phyloP scores from a whole-genome alignment of 2,329 filamentous ascomycete species.

The Monilinia laxa region DNA sequence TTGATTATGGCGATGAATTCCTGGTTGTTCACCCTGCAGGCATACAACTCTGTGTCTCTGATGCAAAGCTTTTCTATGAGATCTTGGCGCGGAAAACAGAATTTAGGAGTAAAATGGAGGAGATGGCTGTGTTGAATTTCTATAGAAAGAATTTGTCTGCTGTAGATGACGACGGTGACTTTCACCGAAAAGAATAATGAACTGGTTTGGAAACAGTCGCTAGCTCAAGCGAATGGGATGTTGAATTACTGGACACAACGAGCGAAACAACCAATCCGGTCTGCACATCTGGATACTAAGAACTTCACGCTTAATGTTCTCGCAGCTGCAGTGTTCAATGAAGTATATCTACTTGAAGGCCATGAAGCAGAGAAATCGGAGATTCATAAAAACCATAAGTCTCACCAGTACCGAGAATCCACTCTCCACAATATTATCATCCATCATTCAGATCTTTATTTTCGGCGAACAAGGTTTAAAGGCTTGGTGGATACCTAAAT shows the following conservation, averaged over 20 bases:
- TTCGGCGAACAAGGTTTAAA: conserved; percentile 10
- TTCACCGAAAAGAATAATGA: conserved; percentile 16
- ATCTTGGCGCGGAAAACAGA: neutral
- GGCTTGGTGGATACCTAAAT: conserved; percentile 5
- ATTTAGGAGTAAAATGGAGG: conserved; percentile 11
- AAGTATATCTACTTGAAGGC: conserved; percentile 15
- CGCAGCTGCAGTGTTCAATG: conserved; percentile 17
- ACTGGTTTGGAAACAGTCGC: conserved; percentile 3
- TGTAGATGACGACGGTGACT: conserved; percentile 3
- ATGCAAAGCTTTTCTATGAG: neutral
- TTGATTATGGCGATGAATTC: conserved; percentile 13
- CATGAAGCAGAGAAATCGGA: neutral
- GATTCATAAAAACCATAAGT: neutral
- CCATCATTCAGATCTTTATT: neutral
- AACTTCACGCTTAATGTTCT: conserved; percentile 11
- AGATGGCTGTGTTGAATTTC: conserved; percentile 15
- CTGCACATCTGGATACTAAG: neutral
- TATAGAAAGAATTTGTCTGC: conserved; percentile 4
- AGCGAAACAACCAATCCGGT: conserved; percentile 2
- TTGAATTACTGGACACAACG: conserved; percentile 1
- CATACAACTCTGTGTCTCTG: conserved; percentile 1
- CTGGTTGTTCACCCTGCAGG: neutral
- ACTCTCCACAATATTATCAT: conserved; percentile 6
- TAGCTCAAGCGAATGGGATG: conserved; percentile 4
- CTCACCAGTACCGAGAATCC: conserved; percentile 8